Evolutionary conservation across 306 rosid genomes (phyloP), one percentile per base, ranked within the genome.

Genomic region (Prunus mira): DNA sequence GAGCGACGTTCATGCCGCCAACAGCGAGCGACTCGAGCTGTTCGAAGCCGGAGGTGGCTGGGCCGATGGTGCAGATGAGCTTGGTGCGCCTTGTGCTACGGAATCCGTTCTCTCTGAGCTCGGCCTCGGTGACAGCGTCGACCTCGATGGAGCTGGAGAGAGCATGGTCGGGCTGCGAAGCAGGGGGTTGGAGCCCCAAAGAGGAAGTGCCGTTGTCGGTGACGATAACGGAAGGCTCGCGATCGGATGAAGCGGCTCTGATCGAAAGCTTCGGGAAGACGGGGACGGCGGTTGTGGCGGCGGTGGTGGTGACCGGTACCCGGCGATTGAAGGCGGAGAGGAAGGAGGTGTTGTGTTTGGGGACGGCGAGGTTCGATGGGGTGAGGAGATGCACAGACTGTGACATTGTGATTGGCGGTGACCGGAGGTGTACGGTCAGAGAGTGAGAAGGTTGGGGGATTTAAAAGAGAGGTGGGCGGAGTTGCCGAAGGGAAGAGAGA

Each of bases 1-100:
- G 69, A 3, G 99, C 99, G 41, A 96, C 93, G 80, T 96, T 96
- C 99, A 96, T 96, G 20, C 99, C 99, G 9, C 98, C 96, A 0
- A 86, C 98, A 2, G 99, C 99, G 13, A 95, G 84, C 5, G 98
- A 91, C 89, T 95, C 96, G 4, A 95, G 96, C 88, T 96, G 88
- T 32, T 92, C 96, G 51, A 91, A 88, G 28, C 97, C 97, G 58
- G 88, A 85, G 1, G 94, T 86, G 20, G 90, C 85, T n/a, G 99
- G 99, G 13, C 98, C 99, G 65, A 96, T 89, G 19, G 99, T 96
- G 87, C 96, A 92, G 17, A 96, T 68, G 0, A 91, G 92, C 84
- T 96, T 92, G 4, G 98, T 92, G 75, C 97, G 58, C 69, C 99
- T 76, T 12, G 99, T 92, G 79, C 97, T 92, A 25, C 98, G 86